A percentile compares a stretch with the other conserved stretches of the same genome.
Evolutionary conservation across 2,329 filamentous ascomycete species (phyloP).

Genomic region (Cladosporium phlei): DNA sequence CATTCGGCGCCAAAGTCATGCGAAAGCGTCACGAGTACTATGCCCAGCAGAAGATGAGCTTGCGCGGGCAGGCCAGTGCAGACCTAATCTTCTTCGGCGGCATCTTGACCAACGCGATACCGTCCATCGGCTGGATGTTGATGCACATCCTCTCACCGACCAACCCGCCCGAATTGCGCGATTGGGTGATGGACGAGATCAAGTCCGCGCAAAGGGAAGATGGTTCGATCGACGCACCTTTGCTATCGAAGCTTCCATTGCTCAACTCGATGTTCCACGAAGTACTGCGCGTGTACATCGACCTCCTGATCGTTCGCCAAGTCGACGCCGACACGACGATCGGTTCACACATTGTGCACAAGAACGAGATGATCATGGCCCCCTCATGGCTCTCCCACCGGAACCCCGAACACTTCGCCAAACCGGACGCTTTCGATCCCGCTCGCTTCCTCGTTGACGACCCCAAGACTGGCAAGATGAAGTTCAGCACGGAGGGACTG

Average conservation of each 20-base stretch:
- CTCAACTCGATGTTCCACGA: slow-evolving; percentile 30
- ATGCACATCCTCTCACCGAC: slow-evolving; percentile 25
- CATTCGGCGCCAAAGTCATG: slow-evolving; percentile 20
- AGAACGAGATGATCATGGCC: slow-evolving; percentile 20
- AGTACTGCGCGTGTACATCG: slow-evolving; percentile 25
- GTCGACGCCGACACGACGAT: slow-evolving; percentile 11
- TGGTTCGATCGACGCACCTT: slow-evolving; percentile 20
- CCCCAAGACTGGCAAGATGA: slow-evolving; percentile 18
- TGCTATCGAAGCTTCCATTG: slow-evolving; percentile 22
- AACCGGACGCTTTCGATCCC: slow-evolving; percentile 19
- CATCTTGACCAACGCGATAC: slow-evolving; percentile 26
- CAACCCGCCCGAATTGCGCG: slow-evolving; percentile 15
- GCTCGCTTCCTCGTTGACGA: slow-evolving; percentile 21
- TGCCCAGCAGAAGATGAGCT: slow-evolving; percentile 16
- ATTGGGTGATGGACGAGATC: slow-evolving; percentile 23
- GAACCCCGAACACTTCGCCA: slow-evolving; percentile 18
- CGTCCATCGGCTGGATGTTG: slow-evolving; percentile 26
- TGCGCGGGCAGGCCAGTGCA: slow-evolving; percentile 15
- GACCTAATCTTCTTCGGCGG: slow-evolving; percentile 27
- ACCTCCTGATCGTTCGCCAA: slow-evolving; percentile 24
- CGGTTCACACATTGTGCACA: slow-evolving; percentile 12
- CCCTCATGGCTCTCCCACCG: slow-evolving; percentile 23
- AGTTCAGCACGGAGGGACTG: slow-evolving; percentile 24
- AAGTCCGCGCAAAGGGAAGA: slow-evolving; percentile 15
- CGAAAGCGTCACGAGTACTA: slow-evolving; percentile 21